Conservation (phyloP, 192 early-diverging fungal genomes). For the Coemansia sp. region DNA sequence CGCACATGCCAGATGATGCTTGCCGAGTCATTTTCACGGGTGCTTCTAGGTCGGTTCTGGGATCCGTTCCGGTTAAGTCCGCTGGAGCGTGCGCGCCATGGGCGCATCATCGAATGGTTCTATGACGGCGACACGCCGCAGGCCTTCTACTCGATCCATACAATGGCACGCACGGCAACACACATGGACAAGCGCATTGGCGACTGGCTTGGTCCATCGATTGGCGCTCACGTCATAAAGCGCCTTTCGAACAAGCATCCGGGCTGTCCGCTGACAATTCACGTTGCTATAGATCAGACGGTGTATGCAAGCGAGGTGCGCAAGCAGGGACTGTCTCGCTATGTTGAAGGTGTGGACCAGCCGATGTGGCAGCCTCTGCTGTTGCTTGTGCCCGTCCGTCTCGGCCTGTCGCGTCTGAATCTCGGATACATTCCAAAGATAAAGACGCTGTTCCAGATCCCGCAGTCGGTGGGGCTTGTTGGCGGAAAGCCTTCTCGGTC, state of each 20-base stretch:
- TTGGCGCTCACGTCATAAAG: slow-evolving; percentile 56
- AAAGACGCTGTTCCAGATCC: slow-evolving; percentile 53
- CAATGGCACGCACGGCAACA: slow-evolving; percentile 53
- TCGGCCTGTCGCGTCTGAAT: slow-evolving; percentile 51
- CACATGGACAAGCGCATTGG: slow-evolving; percentile 57
- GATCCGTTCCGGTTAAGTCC: slow-evolving; percentile 47
- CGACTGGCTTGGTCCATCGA: slow-evolving; percentile 57
- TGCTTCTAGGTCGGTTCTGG: slow-evolving; percentile 52
- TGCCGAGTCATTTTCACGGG: slow-evolving; percentile 50
- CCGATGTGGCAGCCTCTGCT: slow-evolving; percentile 43
- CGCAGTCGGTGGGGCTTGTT: slow-evolving; percentile 54
- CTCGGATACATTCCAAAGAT: slow-evolving; percentile 50
- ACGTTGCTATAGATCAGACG: slow-evolving; percentile 56
- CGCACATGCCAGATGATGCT: slow-evolving; percentile 59
- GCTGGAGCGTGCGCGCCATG: slow-evolving; percentile 36
- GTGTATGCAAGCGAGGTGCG: slow-evolving; percentile 52
- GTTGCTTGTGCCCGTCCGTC: slow-evolving; percentile 56
- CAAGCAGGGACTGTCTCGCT: slow-evolving; percentile 33
- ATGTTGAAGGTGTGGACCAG: slow-evolving; percentile 18
- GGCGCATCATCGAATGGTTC: slow-evolving; percentile 54
- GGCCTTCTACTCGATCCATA: slow-evolving; percentile 53
- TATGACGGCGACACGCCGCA: slow-evolving; percentile 40
- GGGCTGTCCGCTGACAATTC: slow-evolving; percentile 47
- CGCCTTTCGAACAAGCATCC: slow-evolving; percentile 49
- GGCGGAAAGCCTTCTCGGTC: slow-evolving; percentile 55